Evolutionary conservation across 176 grass and related monocot genomes (phyloP), one percentile per base, ranked within the genome.

Genomic region (Secale cereale): DNA sequence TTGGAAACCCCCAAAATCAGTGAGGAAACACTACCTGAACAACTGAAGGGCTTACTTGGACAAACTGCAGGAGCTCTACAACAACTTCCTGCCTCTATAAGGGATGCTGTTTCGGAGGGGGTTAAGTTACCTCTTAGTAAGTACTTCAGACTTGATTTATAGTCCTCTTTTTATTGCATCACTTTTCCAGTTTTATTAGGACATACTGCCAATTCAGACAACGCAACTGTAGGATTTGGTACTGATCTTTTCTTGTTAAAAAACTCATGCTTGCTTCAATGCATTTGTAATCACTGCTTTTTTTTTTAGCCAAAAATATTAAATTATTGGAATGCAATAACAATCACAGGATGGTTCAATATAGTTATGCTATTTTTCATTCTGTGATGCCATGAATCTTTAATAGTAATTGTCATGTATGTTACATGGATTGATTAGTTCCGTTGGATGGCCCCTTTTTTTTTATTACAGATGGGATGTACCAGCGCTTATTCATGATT

Each of bases 111-210:
- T 88, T 59, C 91, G 7, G 88, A 95, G 67, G 93, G 97, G 59
- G 76, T 99, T 81, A 99, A 90, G 52, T 37, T 99, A 63, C 91
- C 97, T 82, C 93, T 99, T 68, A 91, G 97, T 99, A 92, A 96
- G 90, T 62, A 36, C 14, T 45, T 62, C 57, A 11, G 36, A 22
- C n/a, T 62, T 77, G 52, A 70, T 8, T 63, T 80, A 27, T 28
- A 63, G 41, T 30, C 11, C 17, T 81, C 14, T 85, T 76, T 13
- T 61, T 73, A 83, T 35, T 67, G 12, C 63, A 48, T 82, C 16
- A 23, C n/a, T 33, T 54, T 60, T 62, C 70, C n/a, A 70, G 15
- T 76, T 80, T 81, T 14, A 43, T 11, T 15, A 26, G 46, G 15
- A 81, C 33, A 7, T 85, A 46, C 17, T 67, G 33, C 43, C 33